A percentile compares a stretch with the other conserved stretches of the same genome.
Conservation (phyloP, 352 stramenopile genomes). For the Phytophthora nicotianae region DNA sequence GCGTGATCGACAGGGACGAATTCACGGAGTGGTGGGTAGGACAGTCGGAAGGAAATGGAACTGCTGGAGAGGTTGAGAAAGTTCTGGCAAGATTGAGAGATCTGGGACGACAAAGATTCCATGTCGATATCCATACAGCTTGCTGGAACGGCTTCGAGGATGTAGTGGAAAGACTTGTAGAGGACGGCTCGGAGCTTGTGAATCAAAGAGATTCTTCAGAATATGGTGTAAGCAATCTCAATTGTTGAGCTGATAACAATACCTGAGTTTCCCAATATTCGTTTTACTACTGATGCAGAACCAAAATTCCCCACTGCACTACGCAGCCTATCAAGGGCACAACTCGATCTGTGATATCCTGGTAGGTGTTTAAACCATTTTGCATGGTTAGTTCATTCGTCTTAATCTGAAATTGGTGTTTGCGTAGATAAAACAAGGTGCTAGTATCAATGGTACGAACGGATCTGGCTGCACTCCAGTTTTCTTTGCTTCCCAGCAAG, state of each 20-base stretch:
- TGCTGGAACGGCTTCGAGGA: conserved; percentile 55
- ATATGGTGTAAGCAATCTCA: conserved; percentile 65
- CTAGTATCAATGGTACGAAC: conserved; percentile 66
- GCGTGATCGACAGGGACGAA: conserved; percentile 60
- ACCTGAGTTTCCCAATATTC: too few species aligned
- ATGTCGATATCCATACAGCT: conserved; percentile 70
- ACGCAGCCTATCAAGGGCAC: conserved; percentile 75
- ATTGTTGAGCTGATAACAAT: neutral
- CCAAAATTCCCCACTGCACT: conserved; percentile 72
- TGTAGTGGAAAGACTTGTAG: conserved; percentile 49
- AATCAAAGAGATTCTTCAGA: conserved; percentile 53
- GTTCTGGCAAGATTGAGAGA: conserved; percentile 59
- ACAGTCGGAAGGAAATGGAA: conserved; percentile 42
- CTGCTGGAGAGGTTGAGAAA: conserved; percentile 49
- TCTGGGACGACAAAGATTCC: conserved; percentile 58
- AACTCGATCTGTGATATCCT: conserved; percentile 42
- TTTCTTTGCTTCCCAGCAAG: conserved; percentile 77
- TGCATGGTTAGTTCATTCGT: neutral
- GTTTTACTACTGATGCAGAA: conserved; percentile 33
- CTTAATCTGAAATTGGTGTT: neutral
- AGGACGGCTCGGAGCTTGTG: conserved; percentile 45
- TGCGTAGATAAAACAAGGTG: conserved; percentile 44
- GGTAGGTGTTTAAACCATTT: conserved; percentile 29
- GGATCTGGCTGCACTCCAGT: conserved; percentile 62
- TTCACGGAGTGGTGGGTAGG: conserved; percentile 63